A percentile compares a stretch with the other conserved stretches of the same genome.
These are phyloP conservation scores for Aspergillus pseudonomiae DNA, from an alignment of 2,329 filamentous ascomycete genomes.

Conservation along the genomic window DNA sequence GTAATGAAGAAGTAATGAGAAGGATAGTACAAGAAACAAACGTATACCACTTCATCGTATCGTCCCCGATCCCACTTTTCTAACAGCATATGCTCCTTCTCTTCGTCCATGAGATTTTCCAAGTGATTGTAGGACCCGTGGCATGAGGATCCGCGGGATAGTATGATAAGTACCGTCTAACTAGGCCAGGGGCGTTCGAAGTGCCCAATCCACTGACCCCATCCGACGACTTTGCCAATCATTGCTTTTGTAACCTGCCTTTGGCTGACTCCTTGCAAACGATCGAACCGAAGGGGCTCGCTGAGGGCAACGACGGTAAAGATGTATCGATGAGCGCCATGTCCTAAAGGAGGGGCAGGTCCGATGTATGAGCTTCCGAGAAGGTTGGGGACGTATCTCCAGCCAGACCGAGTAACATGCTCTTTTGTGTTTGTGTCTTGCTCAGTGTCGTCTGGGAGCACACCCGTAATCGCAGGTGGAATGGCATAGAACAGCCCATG, in stretches of 20 bases:
- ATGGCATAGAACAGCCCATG: conserved; percentile 38
- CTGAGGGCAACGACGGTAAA: conserved; percentile 36
- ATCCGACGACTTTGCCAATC: conserved; percentile 31
- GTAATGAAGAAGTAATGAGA: neutral
- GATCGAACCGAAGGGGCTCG: conserved; percentile 24
- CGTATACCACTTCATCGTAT: neutral
- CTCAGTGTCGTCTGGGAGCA: conserved; percentile 21
- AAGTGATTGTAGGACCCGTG: conserved; percentile 20
- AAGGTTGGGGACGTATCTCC: conserved; percentile 32
- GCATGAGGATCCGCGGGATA: neutral
- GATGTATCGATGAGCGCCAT: conserved; percentile 38
- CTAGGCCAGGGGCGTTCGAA: neutral
- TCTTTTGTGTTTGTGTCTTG: conserved; percentile 13
- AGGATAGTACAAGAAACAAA: neutral
- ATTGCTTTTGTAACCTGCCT: conserved; percentile 32
- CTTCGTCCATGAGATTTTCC: conserved; percentile 36
- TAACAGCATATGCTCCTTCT: neutral
- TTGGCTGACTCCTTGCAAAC: conserved; percentile 24
- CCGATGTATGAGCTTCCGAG: conserved; percentile 28
- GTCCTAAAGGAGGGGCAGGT: conserved; percentile 32
- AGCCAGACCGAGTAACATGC: conserved; percentile 29
- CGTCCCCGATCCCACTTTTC: neutral
- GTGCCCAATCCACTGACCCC: neutral
- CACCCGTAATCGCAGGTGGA: conserved; percentile 22
- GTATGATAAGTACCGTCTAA: neutral